Base-by-base conservation (phyloP, 2,329 filamentous ascomycete genomes). In the Colletotrichum tofieldiae region DNA sequence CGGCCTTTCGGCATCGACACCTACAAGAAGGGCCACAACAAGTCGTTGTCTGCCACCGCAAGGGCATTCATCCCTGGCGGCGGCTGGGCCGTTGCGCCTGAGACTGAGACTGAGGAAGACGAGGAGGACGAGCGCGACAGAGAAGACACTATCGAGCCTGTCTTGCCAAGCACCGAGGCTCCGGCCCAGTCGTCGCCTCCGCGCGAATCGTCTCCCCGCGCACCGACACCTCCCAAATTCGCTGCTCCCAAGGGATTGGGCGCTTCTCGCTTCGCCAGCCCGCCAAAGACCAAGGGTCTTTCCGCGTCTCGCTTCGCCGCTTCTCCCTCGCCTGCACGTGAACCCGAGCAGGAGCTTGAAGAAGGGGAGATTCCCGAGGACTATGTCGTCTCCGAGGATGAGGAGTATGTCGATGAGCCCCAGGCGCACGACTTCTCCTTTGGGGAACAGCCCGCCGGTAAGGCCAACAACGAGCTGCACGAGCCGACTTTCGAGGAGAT, bases 401-500 rank as follows among this genome's bases (percentile, higher is more conserved):
- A 67, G 41, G 71, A 73, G 14, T 29, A 65, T 9, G n/a, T 51
- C 7, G 69, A 62, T n/a, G 55, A 74, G 61, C n/a, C 59, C 9
- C 29, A 64, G 9, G 73, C n/a, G 9, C 39, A 32, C 26, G 37
- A 54, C 5, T 52, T 62, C 37, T 45, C 14, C 0, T 45, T 61
- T 29, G 35, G 43, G 16, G 37, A 5, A 5, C 29, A 67, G n/a
- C 6, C 43, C 18, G 49, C 80, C 76, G 63, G 77, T 75, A 51
- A 78, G 78, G 54, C 79, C 77, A 75, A 73, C n/a, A 74, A 77
- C 29, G 74, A 76, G 5, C 77, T 78, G 8, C 77, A 77, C 26
- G 85, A 86, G 73, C 86, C 84, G 8, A 89, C 92, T 0, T 94
- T 94, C 76, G 92, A 96, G 76, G 95, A 98, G 79, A 95, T 98